A percentile compares a stretch with the other conserved stretches of the same genome.
phyloP scores from a whole-genome alignment of 2,329 filamentous ascomycete species.

The Cercospora sojina region DNA sequence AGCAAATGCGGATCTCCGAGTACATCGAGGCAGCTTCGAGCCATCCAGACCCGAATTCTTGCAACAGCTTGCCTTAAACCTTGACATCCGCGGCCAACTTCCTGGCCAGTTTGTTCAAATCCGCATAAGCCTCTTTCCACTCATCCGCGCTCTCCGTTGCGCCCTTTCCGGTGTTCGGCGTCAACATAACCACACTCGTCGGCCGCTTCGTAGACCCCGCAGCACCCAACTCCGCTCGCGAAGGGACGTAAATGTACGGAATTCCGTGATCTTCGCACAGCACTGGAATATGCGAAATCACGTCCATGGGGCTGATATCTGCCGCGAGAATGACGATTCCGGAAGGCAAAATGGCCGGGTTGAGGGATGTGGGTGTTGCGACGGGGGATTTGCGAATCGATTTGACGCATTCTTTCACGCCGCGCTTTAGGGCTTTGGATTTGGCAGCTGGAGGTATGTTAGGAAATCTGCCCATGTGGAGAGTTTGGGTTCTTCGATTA shows the following conservation, averaged over 20 bases:
- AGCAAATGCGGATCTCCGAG: not conserved
- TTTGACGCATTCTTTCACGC: conserved; percentile 99
- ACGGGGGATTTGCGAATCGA: conserved; percentile 86
- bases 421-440: conserved; percentile 91
- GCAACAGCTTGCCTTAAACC: conserved; percentile 41
- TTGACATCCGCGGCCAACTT: conserved; percentile 60
- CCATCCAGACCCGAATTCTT: not conserved
- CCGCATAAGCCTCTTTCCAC: conserved; percentile 59
- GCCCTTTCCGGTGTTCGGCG: conserved; percentile 51
- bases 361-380: conserved; percentile 60
- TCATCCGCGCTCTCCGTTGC: conserved; percentile 53
- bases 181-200: conserved; percentile 90
- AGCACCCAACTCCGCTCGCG: conserved; percentile 87
- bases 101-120: conserved; percentile 58
- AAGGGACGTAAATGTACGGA: conserved; percentile 92
- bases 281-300: conserved; percentile 96
- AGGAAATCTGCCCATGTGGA: conserved; percentile 12
- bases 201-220: conserved; percentile 94
- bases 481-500: conserved; percentile 12
- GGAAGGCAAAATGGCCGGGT: conserved; percentile 54
- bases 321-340: conserved; percentile 87
- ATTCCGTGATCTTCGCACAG: conserved; percentile 98
- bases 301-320: conserved; percentile 97
- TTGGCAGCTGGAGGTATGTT: conserved; percentile 69
- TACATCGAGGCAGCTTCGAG: not conserved